A percentile compares a stretch with the other conserved stretches of the same genome.
Conservation (phyloP, 768 basidiomycete genomes). For the Tricholoma bakamatsutake region DNA sequence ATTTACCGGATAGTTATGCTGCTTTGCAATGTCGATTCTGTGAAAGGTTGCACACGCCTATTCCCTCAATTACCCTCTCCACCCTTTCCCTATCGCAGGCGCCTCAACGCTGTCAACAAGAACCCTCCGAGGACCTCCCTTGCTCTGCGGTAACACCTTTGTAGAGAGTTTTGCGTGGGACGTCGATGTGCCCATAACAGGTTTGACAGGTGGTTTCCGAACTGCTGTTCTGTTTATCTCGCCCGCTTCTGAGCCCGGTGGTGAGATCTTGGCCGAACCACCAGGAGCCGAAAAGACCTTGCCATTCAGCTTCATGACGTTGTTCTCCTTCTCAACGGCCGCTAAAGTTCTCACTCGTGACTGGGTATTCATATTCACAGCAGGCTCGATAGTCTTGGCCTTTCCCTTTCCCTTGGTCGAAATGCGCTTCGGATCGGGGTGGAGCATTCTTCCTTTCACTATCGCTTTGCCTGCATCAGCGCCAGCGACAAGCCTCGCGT, state of each 20-base stretch:
- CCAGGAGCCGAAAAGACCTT: constrained; percentile 6
- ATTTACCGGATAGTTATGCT: too few relatives aligned
- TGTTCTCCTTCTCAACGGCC: constrained; percentile 33
- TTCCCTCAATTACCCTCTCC: constrained; percentile 35
- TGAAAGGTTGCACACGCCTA: background rate
- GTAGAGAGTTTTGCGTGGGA: constrained; percentile 17
- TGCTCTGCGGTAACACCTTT: constrained; percentile 28
- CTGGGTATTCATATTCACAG: constrained; percentile 30
- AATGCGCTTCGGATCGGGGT: constrained; percentile 26
- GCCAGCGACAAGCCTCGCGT: background rate
- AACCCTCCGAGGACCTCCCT: constrained; percentile 57
- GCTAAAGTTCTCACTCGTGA: constrained; percentile 17
- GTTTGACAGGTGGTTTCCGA: constrained; percentile 15
- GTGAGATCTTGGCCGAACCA: constrained; percentile 21
- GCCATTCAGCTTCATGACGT: constrained; percentile 14
- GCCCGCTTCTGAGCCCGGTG: constrained; percentile 8
- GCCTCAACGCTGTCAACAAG: constrained; percentile 64
- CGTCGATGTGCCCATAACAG: constrained; percentile 9
- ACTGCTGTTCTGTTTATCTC: constrained; percentile 13
- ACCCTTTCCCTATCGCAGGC: constrained; percentile 39
- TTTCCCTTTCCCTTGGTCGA: constrained; percentile 37
- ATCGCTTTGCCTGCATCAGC: constrained; percentile 8
- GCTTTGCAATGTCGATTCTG: too few relatives aligned
- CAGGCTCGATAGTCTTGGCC: constrained; percentile 23
- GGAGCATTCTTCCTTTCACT: constrained; percentile 21